These are phyloP conservation scores for Apium graveolens DNA, from an alignment of 129 eudicot genomes.

Conservation along the genomic window DNA sequence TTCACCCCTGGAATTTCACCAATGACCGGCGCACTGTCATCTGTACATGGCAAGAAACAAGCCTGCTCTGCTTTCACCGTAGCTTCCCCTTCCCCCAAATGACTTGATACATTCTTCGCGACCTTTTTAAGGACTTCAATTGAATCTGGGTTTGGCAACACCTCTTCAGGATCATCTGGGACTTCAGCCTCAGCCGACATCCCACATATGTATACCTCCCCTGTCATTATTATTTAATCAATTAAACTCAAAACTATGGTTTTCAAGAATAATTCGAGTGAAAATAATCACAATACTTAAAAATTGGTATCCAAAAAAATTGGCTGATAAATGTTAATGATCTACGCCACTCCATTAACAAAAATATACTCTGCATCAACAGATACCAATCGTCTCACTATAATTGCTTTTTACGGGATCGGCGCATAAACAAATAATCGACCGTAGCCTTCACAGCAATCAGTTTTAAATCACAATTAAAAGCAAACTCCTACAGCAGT, in stretches of 20 bases:
- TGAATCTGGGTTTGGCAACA: conserved; percentile 46
- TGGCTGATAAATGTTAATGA: background rate
- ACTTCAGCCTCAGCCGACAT: conserved; percentile 66
- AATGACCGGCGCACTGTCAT: conserved; percentile 61
- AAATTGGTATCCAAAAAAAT: background rate
- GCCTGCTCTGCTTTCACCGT: conserved; percentile 76
- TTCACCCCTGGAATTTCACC: conserved; percentile 69
- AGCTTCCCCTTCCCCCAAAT: conserved; percentile 47
- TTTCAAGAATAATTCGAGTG: background rate
- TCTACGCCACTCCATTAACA: background rate
- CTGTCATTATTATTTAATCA: conserved; percentile 17
- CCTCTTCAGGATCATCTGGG: conserved; percentile 67
- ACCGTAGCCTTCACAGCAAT: background rate
- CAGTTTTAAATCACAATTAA: background rate
- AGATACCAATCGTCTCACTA: too few species aligned
- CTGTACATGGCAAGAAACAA: conserved; percentile 75
- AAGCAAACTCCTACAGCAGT: background rate
- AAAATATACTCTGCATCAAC: background rate
- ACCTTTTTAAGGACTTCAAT: conserved; percentile 53
- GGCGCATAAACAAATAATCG: background rate
- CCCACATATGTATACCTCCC: conserved; percentile 95
- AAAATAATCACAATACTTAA: background rate
- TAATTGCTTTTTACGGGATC: too few species aligned
- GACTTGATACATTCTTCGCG: conserved; percentile 50
- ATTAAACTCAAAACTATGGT: background rate